Evolutionary conservation across 2,329 filamentous ascomycete genomes (phyloP).

Genomic region (Teratosphaeria nubilosa): DNA sequence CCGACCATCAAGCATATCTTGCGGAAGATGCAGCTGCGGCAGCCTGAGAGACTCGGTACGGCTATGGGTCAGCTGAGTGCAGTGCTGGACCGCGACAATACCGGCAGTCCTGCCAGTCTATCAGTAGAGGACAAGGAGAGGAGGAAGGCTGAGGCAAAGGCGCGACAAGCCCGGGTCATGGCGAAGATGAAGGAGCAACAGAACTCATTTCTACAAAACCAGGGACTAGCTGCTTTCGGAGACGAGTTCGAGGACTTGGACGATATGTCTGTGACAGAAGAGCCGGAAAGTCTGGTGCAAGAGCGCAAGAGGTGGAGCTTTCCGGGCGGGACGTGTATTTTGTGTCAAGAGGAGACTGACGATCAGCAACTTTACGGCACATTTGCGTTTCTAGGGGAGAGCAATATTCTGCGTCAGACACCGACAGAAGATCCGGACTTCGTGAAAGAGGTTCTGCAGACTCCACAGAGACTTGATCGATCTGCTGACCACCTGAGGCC

Average conservation of each 20-base stretch:
- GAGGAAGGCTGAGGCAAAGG: constrained; percentile 84
- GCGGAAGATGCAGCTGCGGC: constrained; percentile 73
- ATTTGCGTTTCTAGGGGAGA: constrained; percentile 81
- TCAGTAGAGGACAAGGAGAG: constrained; percentile 58
- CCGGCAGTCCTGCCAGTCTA: constrained; percentile 64
- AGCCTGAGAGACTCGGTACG: constrained; percentile 59
- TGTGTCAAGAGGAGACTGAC: constrained; percentile 93
- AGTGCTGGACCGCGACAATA: constrained; percentile 68
- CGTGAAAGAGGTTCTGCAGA: constrained; percentile 69
- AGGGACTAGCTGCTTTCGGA: constrained; percentile 82
- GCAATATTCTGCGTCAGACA: constrained; percentile 76
- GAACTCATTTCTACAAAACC: constrained; percentile 83
- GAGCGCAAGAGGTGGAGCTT: constrained; percentile 77
- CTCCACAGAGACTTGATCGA: constrained; percentile 71
- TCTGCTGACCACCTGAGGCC: constrained; percentile 75
- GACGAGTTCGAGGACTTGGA: constrained; percentile 67
- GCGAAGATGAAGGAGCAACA: constrained; percentile 97
- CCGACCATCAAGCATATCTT: constrained; percentile 77
- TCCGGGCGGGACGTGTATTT: constrained; percentile 82
- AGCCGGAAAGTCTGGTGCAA: constrained; percentile 47
- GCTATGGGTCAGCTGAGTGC: constrained; percentile 53
- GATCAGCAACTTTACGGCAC: constrained; percentile 84
- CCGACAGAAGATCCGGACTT: constrained; percentile 72
- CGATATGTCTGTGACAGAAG: constrained; percentile 44
- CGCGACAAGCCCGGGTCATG: constrained; percentile 89